Base-by-base conservation (phyloP, 2,329 filamentous ascomycete species). In the Calycina herbarum region DNA sequence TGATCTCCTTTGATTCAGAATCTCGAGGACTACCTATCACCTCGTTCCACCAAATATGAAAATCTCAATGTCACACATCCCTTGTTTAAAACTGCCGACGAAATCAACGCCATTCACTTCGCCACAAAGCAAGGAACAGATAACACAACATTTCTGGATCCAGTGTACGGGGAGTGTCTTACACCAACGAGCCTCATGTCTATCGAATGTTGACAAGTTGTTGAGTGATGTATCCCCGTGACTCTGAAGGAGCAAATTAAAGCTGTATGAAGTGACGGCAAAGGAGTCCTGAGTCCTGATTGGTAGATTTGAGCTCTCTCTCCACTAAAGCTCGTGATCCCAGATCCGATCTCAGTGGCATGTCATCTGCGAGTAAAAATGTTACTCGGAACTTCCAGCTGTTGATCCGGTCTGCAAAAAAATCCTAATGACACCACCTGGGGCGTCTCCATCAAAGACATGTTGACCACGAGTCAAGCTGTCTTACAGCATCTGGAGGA, bases 71-170 rank as follows among this genome's bases (percentile, higher is more conserved):
- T 67, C 62, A 69, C 66, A 70, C 69, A 66, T 64, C 67, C 67
- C 68, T 70, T 67, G 64, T 69, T 67, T 29, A 38, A 38, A 8
- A 38, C 8, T 5, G 13, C 35, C 10, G 35, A 38, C 42, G 62
- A 68, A 68, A 66, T 65, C 67, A 31, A 58, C 48, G 54, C 54
- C 27, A 57, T 57, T 63, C 64, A 63, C 61, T 59, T 68, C 48
- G 63, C 69, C 66, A 67, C 64, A 62, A 70, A 65, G 69, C 69
- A 72, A 73, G 72, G 71, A 68, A 70, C 67, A 61, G 2, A 33
- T 62, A 33, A 10, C 31, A 61, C 38, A 51, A 51, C 40, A 48
- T 51, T 27, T 29, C 58, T 40, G n/a, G 48, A 24, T 40, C n/a
- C 45, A 48, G n/a, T 24, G n/a, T 48, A 6, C 24, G n/a, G 45